Percentiles rank a stretch among this genome's conserved stretches.
phyloP scores from a whole-genome alignment of 1,284 basidiomycete genomes.

The Melampsora abietis-canadensis region DNA sequence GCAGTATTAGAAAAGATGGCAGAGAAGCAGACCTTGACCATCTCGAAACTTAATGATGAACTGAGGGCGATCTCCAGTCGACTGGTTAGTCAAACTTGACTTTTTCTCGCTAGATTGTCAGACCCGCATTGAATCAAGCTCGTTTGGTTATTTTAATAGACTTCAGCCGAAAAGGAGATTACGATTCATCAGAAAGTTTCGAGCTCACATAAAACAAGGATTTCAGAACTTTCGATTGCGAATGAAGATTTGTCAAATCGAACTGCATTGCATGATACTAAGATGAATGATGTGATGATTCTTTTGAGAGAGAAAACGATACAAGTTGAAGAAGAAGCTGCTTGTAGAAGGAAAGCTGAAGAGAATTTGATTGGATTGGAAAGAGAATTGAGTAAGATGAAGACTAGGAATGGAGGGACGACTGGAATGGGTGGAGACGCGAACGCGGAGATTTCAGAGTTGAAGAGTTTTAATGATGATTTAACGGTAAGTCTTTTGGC shows the following conservation, averaged over 20 bases:
- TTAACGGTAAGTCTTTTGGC: constrained; percentile 62
- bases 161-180: constrained; percentile 59
- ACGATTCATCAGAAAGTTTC: constrained; percentile 56
- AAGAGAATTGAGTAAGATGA: constrained; percentile 53
- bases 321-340: constrained; percentile 53
- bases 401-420: constrained; percentile 52
- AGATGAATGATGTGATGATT: constrained; percentile 51
- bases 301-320: constrained; percentile 54
- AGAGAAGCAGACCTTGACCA: constrained; percentile 73
- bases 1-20: constrained; percentile 65
- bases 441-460: constrained; percentile 48
- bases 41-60: constrained; percentile 68
- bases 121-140: background rate
- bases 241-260: constrained; percentile 33
- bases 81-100: constrained; percentile 58
- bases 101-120: background rate
- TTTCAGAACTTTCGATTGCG: constrained; percentile 54
- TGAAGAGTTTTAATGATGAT: constrained; percentile 56
- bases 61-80: constrained; percentile 64
- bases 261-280: constrained; percentile 51
- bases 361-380: constrained; percentile 50
- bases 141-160: constrained; percentile 53
- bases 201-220: constrained; percentile 55
- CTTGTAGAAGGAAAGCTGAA: constrained; percentile 51
- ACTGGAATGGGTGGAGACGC: constrained; percentile 59